Conservation (phyloP, 108 stramenopile species). For the Skeletonema tropicum region DNA sequence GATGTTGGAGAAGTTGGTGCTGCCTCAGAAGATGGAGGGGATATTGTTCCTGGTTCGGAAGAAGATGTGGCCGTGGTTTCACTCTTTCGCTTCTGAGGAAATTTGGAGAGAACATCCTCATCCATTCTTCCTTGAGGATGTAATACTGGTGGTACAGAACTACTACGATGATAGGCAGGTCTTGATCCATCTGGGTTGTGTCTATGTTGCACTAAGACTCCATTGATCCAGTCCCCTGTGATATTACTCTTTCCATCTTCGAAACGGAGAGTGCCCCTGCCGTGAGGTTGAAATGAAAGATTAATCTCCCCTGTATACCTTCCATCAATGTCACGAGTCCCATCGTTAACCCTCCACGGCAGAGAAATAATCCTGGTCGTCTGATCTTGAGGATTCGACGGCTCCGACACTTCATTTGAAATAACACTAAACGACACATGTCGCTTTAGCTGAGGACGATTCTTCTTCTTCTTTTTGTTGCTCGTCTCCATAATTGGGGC, state of each 20-base stretch:
- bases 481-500: neutral
- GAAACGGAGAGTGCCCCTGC: slow-evolving; percentile 59
- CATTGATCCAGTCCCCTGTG: neutral
- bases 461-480: slow-evolving; percentile 4
- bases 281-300: slow-evolving; percentile 57
- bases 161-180: neutral
- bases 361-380: slow-evolving; percentile 1
- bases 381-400: neutral
- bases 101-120: neutral
- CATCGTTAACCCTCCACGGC: neutral
- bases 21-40: too few relatives aligned
- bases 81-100: neutral
- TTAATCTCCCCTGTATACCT: slow-evolving; percentile 62
- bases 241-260: neutral
- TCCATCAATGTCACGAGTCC: slow-evolving; percentile 27
- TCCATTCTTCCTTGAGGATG: neutral
- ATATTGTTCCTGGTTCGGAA: neutral
- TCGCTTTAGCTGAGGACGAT: neutral
- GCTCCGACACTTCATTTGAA: neutral
- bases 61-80: neutral
- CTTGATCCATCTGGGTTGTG: neutral
- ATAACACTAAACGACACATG: neutral
- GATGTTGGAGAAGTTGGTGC: neutral
- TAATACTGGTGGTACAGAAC: neutral
- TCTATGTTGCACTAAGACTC: neutral